Conservation (phyloP, 2,329 filamentous ascomycete species). For the Clarireedia hainanense region DNA sequence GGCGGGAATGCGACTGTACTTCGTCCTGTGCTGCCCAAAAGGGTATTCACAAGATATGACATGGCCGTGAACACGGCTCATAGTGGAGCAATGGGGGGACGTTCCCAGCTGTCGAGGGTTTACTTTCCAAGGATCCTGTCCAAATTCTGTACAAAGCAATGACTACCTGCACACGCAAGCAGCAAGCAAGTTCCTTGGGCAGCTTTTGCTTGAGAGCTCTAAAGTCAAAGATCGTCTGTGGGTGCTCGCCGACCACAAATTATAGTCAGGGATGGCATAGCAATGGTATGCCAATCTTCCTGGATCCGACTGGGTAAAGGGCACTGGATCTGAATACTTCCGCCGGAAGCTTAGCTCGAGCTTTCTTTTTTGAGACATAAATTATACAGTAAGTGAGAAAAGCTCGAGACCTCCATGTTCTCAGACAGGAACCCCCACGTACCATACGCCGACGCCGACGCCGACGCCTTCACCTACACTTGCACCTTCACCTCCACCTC, state of each 20-base stretch:
- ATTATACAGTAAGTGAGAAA: not conserved
- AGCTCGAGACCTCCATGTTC: not conserved
- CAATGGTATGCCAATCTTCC: not conserved
- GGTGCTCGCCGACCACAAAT: conserved; percentile 6
- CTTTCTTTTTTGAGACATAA: conserved; percentile 1
- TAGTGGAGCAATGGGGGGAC: not conserved
- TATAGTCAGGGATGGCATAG: not conserved
- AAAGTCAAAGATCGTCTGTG: not conserved
- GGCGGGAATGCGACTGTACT: too few relatives aligned
- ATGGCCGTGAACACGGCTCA: not conserved
- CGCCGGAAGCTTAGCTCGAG: not conserved
- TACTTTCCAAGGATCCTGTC: not conserved
- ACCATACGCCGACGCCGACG: not conserved
- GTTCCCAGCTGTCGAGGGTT: not conserved
- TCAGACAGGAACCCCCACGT: not conserved
- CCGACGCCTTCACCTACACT: too few relatives aligned
- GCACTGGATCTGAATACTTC: not conserved
- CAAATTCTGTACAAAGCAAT: not conserved
- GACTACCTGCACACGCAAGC: not conserved
- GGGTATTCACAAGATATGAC: too few relatives aligned
- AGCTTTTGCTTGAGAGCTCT: not conserved
- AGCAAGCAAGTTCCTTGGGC: too few relatives aligned
- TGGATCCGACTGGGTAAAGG: not conserved
- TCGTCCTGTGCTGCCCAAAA: too few relatives aligned
- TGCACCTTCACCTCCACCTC: too few relatives aligned